Evolutionary conservation across 345 rosid genomes (phyloP), one percentile per base, ranked within the genome.

Genomic region (Euphorbia lathyris): DNA sequence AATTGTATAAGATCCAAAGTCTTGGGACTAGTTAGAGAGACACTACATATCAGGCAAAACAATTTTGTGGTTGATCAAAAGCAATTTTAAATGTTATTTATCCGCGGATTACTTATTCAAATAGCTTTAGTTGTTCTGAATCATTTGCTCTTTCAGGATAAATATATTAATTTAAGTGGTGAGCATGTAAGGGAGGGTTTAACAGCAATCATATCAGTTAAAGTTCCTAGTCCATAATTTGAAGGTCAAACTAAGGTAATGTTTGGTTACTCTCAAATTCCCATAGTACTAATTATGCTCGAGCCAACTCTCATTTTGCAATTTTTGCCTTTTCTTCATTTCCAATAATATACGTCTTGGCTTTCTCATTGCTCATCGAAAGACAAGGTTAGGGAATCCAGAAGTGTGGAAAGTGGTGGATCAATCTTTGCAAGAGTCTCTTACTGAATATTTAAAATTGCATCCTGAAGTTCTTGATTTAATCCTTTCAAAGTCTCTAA

Each of bases 351-450:
- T 59, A 3, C 53, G 51, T 68, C 62, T 42, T 43, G 77, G 73
- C 56, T 26, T 36, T 67, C 63, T 66, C 66, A 1, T 58, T 7
- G 53, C 48, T 66, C 25, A 68, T 53, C 74, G 74, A 72, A 72
- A 96, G 99, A 96, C 99, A 77, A 90, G 99, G 81, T 83, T 96
- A 83, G 99, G 99, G 68, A 96, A 96, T 86, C 98, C 99, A 32
- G 99, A 96, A 81, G 98, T 96, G 72, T 90, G 98, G 64, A 90
- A 83, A 72, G 84, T 88, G 75, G 98, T 96, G 48, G 99, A 96
- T 72, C 98, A 90, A 76, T 89, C 96, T 75, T 86, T 96, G 66
- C 99, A 92, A 72, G 99, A 96, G 86, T 88, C 85, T 79, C 91
- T 96, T 69, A 87, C 97, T 0, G 99, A 92, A 78, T 96, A 74